Evolutionary conservation across 1,284 basidiomycete genomes (phyloP), one percentile per base, ranked within the genome.

Genomic region (Pascua guehoae): DNA sequence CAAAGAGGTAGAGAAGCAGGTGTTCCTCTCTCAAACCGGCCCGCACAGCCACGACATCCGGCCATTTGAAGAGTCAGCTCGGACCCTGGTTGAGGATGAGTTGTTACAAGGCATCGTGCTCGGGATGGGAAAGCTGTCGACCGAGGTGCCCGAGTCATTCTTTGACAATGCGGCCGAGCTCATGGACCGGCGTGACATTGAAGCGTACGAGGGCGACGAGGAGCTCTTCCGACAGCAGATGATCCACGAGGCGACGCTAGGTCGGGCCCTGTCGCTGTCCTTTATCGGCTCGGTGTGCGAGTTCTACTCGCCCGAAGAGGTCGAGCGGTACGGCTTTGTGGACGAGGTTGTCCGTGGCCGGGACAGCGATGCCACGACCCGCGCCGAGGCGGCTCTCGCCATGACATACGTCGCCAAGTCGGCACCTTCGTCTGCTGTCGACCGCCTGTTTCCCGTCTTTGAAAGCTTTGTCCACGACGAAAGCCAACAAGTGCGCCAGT

Each of bases 261-360:
- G 93, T 4, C 83, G 92, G 57, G 81, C 95, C 53, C 89, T 91
- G 8, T 92, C 91, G 60, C 91, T 97, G 87, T 93, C 90, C 70
- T 79, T 98, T 56, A 89, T 97, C 77, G 91, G 90, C 54, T 65
- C 78, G 5, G 69, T 78, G 10, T 79, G 78, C 45, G 78, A 79
- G 54, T 75, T 85, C 56, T 84, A 84, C 15, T 71, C 86, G 55
- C 81, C 81, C 15, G 81, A 84, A 16, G 84, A 86, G 40, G 83
- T 84, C 8, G 82, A 86, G 53, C 71, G 74, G 12, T 81, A 84
- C 48, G 77, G 78, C 1, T 92, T 97, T 70, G 84, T 95, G 2
- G 83, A 84, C 49, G 91, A 96, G 73, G 85, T 98, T 2, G 83
- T 88, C 62, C 82, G 86, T 37, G 86, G 91, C 12, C 82, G 84